Conservation (phyloP, 768 basidiomycete genomes). For the Daedaleopsis sinensis region DNA sequence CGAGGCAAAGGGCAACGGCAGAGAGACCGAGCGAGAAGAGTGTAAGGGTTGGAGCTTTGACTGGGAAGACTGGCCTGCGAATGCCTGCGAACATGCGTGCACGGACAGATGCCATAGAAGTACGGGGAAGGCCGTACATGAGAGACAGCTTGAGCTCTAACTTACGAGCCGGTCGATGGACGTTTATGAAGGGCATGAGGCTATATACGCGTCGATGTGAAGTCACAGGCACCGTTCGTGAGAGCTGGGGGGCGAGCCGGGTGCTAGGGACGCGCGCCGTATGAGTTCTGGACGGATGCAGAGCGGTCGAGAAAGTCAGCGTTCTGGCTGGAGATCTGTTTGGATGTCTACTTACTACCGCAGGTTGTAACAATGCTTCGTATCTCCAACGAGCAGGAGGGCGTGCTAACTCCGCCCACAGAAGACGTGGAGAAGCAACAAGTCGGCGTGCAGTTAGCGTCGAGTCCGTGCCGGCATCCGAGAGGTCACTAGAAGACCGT, state of each 20-base stretch:
- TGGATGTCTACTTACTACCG: not conserved
- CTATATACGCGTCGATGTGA: not conserved
- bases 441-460: too few relatives aligned
- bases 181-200: not conserved
- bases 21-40: not conserved
- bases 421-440: too few relatives aligned
- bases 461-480: too few relatives aligned
- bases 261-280: not conserved
- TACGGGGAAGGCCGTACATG: not conserved
- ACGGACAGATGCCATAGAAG: slow-evolving; percentile 11
- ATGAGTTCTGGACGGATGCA: not conserved
- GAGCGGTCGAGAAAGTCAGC: not conserved
- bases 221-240: not conserved
- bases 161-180: not conserved
- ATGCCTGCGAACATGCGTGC: slow-evolving; percentile 7
- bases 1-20: not conserved
- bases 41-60: not conserved
- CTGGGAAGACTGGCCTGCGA: slow-evolving; percentile 6
- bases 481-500: too few relatives aligned
- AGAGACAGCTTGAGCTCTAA: not conserved
- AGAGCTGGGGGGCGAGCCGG: not conserved
- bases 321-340: not conserved
- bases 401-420: too few relatives aligned
- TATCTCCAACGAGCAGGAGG: too few relatives aligned
- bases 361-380: not conserved